Evolutionary conservation across 2,329 filamentous ascomycete genomes (phyloP), one percentile per base, ranked within the genome.

Genomic region (Septoria linicola): DNA sequence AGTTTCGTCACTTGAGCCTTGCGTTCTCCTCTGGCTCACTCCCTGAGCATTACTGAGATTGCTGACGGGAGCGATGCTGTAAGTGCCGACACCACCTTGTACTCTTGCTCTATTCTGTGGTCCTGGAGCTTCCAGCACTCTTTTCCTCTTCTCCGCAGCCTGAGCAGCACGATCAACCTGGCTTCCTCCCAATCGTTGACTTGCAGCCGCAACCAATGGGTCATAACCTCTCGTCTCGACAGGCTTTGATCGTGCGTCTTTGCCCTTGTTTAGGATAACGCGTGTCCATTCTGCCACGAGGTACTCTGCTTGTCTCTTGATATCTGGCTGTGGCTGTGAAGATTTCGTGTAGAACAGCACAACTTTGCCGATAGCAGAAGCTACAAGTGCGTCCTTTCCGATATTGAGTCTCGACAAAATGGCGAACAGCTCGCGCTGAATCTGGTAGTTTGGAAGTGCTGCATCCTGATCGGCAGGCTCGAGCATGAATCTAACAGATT

Each of bases 301-400:
- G 41, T 88, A 83, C 74, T 97, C 91, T 0, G 93, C 93, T 73
- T 91, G 89, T 60, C 92, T 85, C 77, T 96, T 96, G 76, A 99
- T 96, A 55, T 79, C 80, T 3, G 85, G 77, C 72, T 97, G 89
- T 1, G 91, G 87, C 60, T 89, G 86, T 75, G 91, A 95, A 76
- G 88, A 95, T 72, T 91, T 91, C 43, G 91, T 96, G 73, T 99
- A 99, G 75, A 96, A 99, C 57, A 95, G 82, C 45, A 96, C 87
- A 41, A 99, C 89, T 70, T 96, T 96, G 66, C 93, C 93, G 59
- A 99, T 93, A 16, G 92, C 91, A 63, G 89, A 95, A 59, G 90
- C 91, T 17, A 95, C 80, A 11, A 99, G 79, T 1, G 87, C 81
- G 63, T 97, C 93, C 68, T 96, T 96, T 67, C 90, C 88, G 59